Conservation (phyloP, 768 basidiomycete genomes). For the Tulasnella sp. region DNA sequence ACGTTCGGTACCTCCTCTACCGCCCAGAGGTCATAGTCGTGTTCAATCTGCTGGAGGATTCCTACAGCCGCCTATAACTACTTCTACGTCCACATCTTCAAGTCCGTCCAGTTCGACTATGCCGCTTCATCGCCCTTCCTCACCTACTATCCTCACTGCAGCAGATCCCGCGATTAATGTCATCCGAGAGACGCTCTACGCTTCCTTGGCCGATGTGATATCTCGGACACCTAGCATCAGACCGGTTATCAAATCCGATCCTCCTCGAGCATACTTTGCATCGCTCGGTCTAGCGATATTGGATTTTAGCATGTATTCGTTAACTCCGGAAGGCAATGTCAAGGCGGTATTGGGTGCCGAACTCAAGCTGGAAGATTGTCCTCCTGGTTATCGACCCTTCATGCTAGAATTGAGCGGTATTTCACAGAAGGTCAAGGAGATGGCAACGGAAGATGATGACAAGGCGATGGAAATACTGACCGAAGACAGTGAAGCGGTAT, state of each 20-base stretch:
- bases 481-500: constrained; percentile 27
- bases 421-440: constrained; percentile 35
- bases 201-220: constrained; percentile 59
- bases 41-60: background rate
- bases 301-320: constrained; percentile 40
- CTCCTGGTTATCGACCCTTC: constrained; percentile 48
- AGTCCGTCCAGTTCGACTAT: constrained; percentile 18
- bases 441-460: constrained; percentile 43
- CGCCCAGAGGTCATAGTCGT: background rate
- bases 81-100: constrained; percentile 21
- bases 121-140: constrained; percentile 5
- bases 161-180: constrained; percentile 52
- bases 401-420: constrained; percentile 52
- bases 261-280: constrained; percentile 65
- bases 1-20: background rate
- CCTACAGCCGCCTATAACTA: constrained; percentile 16
- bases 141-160: constrained; percentile 20
- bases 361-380: constrained; percentile 49
- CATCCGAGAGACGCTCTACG: constrained; percentile 81
- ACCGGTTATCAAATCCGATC: constrained; percentile 44
- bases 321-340: constrained; percentile 39
- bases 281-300: constrained; percentile 62
- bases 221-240: constrained; percentile 43
- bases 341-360: constrained; percentile 43
- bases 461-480: constrained; percentile 33